A percentile compares a stretch with the other conserved stretches of the same genome.
Evolutionary conservation across 1,139 yeast species (phyloP).

Genomic region (Geotrichum klebahnii): DNA sequence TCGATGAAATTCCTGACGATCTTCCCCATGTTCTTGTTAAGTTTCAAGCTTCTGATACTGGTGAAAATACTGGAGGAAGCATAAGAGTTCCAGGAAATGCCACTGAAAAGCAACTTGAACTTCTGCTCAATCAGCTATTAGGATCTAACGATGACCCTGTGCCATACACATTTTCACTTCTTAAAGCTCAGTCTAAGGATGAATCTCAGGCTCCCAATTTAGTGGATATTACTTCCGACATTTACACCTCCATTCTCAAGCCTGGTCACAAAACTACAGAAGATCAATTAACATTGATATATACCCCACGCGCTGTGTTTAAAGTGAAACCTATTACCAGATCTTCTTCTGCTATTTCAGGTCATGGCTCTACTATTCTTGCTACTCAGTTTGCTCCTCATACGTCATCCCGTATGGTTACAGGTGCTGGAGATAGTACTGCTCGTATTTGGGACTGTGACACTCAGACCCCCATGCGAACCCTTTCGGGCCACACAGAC

Average conservation of each 20-base stretch:
- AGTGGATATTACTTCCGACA: constrained; percentile 70
- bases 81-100: constrained; percentile 89
- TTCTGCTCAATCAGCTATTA: constrained; percentile 61
- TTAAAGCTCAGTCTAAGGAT: constrained; percentile 47
- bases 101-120: constrained; percentile 81
- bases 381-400: constrained; percentile 93
- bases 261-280: constrained; percentile 89
- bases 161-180: constrained; percentile 76
- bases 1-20: constrained; percentile 68
- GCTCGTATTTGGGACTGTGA: constrained; percentile 97
- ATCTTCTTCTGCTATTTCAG: constrained; percentile 87
- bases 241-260: constrained; percentile 73
- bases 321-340: constrained; percentile 89
- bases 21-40: constrained; percentile 82
- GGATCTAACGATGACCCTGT: constrained; percentile 48
- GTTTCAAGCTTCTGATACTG: constrained; percentile 94
- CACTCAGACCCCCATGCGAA: constrained; percentile 83
- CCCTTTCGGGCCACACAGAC: constrained; percentile 78
- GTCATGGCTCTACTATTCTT: constrained; percentile 90
- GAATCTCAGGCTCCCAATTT: constrained; percentile 40
- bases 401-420: constrained; percentile 78
- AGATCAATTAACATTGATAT: constrained; percentile 84
- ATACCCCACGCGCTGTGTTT: constrained; percentile 92
- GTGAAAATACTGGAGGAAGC: constrained; percentile 79
- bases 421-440: constrained; percentile 97